Evolutionary conservation across 352 stramenopile genomes (phyloP), one percentile per base, ranked within the genome.

Genomic region (Stramenopiles sp.): DNA sequence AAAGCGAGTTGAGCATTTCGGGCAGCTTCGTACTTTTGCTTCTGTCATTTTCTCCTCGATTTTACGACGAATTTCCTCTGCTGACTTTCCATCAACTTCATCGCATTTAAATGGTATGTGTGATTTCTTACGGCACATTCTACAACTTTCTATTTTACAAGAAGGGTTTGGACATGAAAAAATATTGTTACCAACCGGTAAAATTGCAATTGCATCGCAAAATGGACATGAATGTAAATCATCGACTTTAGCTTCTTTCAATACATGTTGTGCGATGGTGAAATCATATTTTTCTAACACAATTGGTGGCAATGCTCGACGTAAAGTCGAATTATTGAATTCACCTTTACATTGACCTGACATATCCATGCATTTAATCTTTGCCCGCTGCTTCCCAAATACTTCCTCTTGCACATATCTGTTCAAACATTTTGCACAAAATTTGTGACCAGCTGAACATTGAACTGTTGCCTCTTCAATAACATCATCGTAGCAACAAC

Each of bases 1-100:
- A 30, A 81, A 81, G 6, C 1, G 29, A 27, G 0, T 73, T 1
- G 20, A 23, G 73, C 76, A 79, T 32, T 78, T 77, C 0, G 80
- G 81, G 80, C 81, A 83, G 27, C 78, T 80, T 1, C 81, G 23
- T 30, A 83, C 6, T 20, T 79, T 81, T 1, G 81, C 80, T 7
- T 83, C 1, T n/a, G 43, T 84, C 77, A 83, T 80, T n/a, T 80
- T 78, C 53, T 83, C 81, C 38, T 83, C 81, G 13, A 83, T 32
- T 23, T 1, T 20, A 23, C 79, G 65, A 0, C 81, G 63, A n/a
- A 43, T 0, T 13, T 20, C 0, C 33, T 32, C 31, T 1, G 4
- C 73, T 23, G 20, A 23, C 53, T 69, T 69, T 38, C 43, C 63
- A 63, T 83, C 80, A 4, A 78, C 79, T 31, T 83, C 80, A 7